phyloP scores from a whole-genome alignment of 2,329 filamentous ascomycete species.

The Hypoxylon sp. region DNA sequence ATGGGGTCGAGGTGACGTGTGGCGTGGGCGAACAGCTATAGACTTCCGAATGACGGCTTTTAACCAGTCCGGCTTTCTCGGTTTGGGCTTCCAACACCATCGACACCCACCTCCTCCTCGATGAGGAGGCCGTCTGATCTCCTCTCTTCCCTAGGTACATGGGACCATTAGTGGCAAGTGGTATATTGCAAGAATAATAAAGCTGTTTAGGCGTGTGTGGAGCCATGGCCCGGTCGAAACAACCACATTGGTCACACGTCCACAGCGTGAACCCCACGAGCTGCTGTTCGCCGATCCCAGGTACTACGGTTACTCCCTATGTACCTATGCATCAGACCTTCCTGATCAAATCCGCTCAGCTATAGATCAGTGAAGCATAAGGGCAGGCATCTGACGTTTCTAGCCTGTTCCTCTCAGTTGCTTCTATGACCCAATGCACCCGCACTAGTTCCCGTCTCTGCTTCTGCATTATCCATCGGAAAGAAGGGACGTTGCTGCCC shows the following conservation, averaged over 20 bases:
- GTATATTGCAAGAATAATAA: slow-evolving; percentile 50
- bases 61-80: slow-evolving; percentile 47
- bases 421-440: slow-evolving; percentile 42
- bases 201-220: slow-evolving; percentile 53
- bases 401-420: slow-evolving; percentile 38
- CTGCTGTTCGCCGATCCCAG: slow-evolving; percentile 52
- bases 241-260: slow-evolving; percentile 51
- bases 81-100: slow-evolving; percentile 43
- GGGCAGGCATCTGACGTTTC: slow-evolving; percentile 41
- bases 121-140: slow-evolving; percentile 49
- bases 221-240: slow-evolving; percentile 53
- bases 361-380: slow-evolving; percentile 45
- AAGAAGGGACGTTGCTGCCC: slow-evolving; percentile 45
- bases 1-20: slow-evolving; percentile 36
- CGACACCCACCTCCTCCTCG: slow-evolving; percentile 39
- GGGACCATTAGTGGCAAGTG: slow-evolving; percentile 50
- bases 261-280: slow-evolving; percentile 53
- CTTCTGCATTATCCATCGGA: slow-evolving; percentile 42
- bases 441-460: slow-evolving; percentile 45
- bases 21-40: slow-evolving; percentile 35
- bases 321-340: slow-evolving; percentile 41
- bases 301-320: slow-evolving; percentile 49
- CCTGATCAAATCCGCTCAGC: slow-evolving; percentile 44
- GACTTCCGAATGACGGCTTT: slow-evolving; percentile 40
- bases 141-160: slow-evolving; percentile 47